phyloP scores from a whole-genome alignment of 805 yeast genomes.

The Sugiyamaella chiloensis region DNA sequence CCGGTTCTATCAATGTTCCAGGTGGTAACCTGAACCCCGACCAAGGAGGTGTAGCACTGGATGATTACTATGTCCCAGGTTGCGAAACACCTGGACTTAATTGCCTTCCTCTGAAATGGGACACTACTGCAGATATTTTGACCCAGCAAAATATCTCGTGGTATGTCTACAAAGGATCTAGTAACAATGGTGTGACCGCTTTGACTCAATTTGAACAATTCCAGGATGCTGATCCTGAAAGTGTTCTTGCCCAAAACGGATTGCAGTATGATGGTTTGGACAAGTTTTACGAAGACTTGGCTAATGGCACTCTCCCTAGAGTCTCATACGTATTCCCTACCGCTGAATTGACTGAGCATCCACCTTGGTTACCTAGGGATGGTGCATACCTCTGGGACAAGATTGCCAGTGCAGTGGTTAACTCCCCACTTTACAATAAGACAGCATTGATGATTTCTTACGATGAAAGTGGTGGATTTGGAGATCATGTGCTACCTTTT shows the following conservation, averaged over 20 bases:
- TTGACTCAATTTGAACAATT: conserved; percentile 23
- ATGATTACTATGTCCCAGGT: conserved; percentile 23
- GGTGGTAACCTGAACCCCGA: conserved; percentile 14
- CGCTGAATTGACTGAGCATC: conserved; percentile 27
- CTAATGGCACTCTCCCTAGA: conserved; percentile 26
- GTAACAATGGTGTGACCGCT: conserved; percentile 25
- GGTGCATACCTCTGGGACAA: conserved; percentile 26
- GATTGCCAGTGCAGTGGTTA: conserved; percentile 22
- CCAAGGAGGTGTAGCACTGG: conserved; percentile 25
- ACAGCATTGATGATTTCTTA: conserved; percentile 26
- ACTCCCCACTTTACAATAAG: conserved; percentile 22
- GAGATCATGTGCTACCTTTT: conserved; percentile 28
- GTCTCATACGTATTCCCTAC: conserved; percentile 27
- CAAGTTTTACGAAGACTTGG: conserved; percentile 22
- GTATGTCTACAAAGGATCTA: conserved; percentile 25
- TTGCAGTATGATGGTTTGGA: conserved; percentile 22
- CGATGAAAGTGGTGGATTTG: conserved; percentile 31
- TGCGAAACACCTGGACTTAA: conserved; percentile 15
- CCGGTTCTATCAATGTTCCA: conserved; percentile 26
- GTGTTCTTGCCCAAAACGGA: conserved; percentile 20
- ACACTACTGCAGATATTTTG: conserved; percentile 23
- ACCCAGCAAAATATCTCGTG: conserved; percentile 22
- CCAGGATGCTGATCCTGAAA: conserved; percentile 11
- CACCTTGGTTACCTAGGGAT: conserved; percentile 24
- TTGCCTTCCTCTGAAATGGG: conserved; percentile 28